These are phyloP conservation scores for Streptanthus diversifolius DNA, from an alignment of 345 rosid species.

Conservation along the genomic window DNA sequence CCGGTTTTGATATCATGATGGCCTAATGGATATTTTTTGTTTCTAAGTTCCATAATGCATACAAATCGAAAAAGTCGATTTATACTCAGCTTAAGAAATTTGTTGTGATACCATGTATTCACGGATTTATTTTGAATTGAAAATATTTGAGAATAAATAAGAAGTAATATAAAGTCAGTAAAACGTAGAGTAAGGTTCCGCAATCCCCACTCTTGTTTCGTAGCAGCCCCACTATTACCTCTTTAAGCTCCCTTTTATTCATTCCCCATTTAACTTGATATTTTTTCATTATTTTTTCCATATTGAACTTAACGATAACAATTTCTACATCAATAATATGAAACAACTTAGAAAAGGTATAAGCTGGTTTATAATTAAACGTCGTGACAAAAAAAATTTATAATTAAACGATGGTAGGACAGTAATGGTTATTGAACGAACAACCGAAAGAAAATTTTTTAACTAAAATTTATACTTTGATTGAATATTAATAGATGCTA, in stretches of 20 bases:
- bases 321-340: neutral
- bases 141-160: neutral
- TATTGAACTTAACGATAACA: neutral
- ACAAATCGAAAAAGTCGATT: neutral
- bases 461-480: neutral
- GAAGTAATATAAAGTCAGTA: neutral
- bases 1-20: neutral
- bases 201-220: slow-evolving; percentile 29
- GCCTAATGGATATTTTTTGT: neutral
- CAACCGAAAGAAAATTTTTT: neutral
- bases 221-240: slow-evolving; percentile 30
- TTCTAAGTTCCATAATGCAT: neutral
- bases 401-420: neutral
- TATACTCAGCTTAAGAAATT: neutral
- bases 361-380: neutral
- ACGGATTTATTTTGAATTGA: slow-evolving; percentile 4
- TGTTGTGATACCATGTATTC: slow-evolving; percentile 10
- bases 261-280: slow-evolving; percentile 7
- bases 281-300: neutral
- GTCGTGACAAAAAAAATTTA: no score
- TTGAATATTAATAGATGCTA: neutral
- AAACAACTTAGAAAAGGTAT: neutral
- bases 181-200: slow-evolving; percentile 26
- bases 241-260: neutral
- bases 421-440: neutral